Evolutionary conservation across 345 rosid genomes (phyloP).

Genomic region (Eucalyptus microcorys): DNA sequence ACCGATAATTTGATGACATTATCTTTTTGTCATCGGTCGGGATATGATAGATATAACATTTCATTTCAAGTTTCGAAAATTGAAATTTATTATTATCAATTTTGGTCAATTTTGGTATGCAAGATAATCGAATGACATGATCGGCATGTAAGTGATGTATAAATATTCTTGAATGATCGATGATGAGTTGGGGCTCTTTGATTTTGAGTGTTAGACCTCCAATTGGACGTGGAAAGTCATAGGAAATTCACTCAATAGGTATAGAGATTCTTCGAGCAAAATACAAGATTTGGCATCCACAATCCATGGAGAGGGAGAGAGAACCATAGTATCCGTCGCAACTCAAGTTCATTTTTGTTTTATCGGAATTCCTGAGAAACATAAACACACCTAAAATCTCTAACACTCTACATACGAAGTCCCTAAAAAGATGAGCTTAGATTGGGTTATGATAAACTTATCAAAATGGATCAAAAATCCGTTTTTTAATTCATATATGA

Average conservation of each 20-base stretch:
- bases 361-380: not conserved
- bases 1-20: no score
- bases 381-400: not conserved
- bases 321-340: not conserved
- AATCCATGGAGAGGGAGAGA: not conserved
- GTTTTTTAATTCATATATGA: fast-evolving
- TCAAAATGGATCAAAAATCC: not conserved
- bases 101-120: no score
- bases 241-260: not conserved
- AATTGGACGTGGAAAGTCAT: fast-evolving
- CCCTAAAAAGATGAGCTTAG: not conserved
- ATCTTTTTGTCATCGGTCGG: no score
- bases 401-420: no score
- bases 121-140: not conserved
- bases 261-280: not conserved
- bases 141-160: not conserved
- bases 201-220: not conserved
- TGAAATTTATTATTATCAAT: no score
- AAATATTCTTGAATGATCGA: not conserved
- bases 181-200: not conserved
- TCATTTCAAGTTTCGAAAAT: no score
- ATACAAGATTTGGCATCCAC: not conserved
- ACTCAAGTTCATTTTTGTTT: not conserved
- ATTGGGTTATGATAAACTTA: not conserved
- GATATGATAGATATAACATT: no score